Base-by-base conservation (phyloP, 306 rosid genomes). In the Quercus glauca region DNA sequence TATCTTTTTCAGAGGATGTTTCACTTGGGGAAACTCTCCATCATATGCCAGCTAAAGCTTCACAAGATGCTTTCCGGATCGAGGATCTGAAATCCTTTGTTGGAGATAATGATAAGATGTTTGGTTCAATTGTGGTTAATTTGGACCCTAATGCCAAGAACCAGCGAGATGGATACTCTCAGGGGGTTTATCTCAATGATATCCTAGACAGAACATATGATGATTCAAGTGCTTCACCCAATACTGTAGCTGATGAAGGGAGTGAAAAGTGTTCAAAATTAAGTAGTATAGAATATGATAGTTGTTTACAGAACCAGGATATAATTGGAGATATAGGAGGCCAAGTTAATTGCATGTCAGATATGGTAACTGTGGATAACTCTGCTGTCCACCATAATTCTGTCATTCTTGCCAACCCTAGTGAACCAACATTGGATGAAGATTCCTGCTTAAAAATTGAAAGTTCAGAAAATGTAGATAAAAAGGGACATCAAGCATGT, bases 381-480 rank as follows among this genome's bases (percentile, higher is more conserved):
- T 53, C 70, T 59, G 59, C 78, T 74, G 26, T 55, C 56, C 49
- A 13, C 55, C 70, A 75, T 23, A 19, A 51, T 49, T 72, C 37
- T 75, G 77, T 78, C 52, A 68, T 65, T 61, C 73, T 75, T 81
- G 55, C 60, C 28, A 45, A 69, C 61, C 28, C 51, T 69, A 73
- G 33, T 49, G 87, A 80, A 25, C 87, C 60, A n/a, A 45, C 69
- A 65, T 57, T 82, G 28, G 57, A n/a, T 29, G 25, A 29, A 11
- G 68, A 35, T 45, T 61, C 60, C 29, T 72, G 55, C 71, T 49
- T 51, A 76, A 55, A 80, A 77, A 63, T 80, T 61, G 80, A 77
- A 43, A 69, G 79, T 73, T 67, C 81, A 45, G 55, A 77, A 78
- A 81, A 23, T 83, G 87, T 64, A 72, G 78, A 41, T 77, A 28